Percentiles rank a stretch among this genome's conserved stretches.
These are phyloP conservation scores for Zymoseptoria tritici DNA, from an alignment of 2,329 filamentous ascomycete genomes.

Conservation along the genomic window DNA sequence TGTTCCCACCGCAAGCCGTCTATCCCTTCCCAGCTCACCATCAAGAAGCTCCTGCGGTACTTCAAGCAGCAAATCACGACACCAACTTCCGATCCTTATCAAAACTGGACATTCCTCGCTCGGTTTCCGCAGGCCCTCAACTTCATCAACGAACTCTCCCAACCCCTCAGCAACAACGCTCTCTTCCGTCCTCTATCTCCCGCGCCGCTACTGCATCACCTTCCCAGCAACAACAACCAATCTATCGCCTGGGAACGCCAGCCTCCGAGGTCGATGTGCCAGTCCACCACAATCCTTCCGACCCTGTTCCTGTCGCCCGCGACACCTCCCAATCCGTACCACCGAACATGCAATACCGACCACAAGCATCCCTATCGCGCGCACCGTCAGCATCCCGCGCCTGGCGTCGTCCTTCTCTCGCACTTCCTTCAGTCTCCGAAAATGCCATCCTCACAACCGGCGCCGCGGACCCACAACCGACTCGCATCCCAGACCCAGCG, in stretches of 20 bases:
- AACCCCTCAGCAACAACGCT: constrained; percentile 28
- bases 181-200: constrained; percentile 34
- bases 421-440: constrained; percentile 29
- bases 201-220: constrained; percentile 44
- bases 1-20: constrained; percentile 20
- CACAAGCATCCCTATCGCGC: constrained; percentile 31
- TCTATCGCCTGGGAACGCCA: constrained; percentile 75
- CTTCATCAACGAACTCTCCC: constrained; percentile 14
- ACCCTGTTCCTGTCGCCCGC: constrained; percentile 49
- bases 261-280: constrained; percentile 89
- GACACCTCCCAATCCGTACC: constrained; percentile 85
- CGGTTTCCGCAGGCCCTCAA: constrained; percentile 32
- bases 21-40: constrained; percentile 21
- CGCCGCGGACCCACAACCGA: constrained; percentile 8
- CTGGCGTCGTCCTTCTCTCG: constrained; percentile 54
- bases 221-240: constrained; percentile 27
- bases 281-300: constrained; percentile 49
- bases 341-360: constrained; percentile 76
- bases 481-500: constrained; percentile 22
- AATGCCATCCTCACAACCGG: constrained; percentile 31
- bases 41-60: constrained; percentile 24
- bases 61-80: constrained; percentile 26
- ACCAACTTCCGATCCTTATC: constrained; percentile 49
- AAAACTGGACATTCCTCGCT: constrained; percentile 46
- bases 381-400: constrained; percentile 33